These are phyloP conservation scores for Comarum palustre DNA, from an alignment of 306 rosid genomes.

Conservation along the genomic window DNA sequence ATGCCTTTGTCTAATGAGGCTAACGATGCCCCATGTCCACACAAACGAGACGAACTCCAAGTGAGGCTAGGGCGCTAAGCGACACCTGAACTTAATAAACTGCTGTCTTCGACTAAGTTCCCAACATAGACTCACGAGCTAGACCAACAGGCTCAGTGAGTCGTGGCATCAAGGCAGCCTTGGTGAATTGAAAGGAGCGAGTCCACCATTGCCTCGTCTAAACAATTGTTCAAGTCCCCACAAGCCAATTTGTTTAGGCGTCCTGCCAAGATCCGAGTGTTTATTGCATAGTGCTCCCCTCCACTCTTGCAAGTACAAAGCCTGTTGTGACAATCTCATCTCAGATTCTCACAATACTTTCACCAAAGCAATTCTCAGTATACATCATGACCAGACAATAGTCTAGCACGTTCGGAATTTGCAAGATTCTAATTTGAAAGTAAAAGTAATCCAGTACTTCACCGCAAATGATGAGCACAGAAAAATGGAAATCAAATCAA, in stretches of 20 bases:
- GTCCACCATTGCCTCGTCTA: constrained; percentile 22
- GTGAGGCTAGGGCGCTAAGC: too few relatives aligned
- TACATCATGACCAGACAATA: neutral
- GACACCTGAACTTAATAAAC: too few relatives aligned
- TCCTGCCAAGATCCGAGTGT: neutral
- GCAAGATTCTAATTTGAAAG: neutral
- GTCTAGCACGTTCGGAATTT: neutral
- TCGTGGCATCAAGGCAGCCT: neutral
- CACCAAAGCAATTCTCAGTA: neutral
- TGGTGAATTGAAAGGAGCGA: neutral
- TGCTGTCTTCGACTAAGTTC: too few relatives aligned
- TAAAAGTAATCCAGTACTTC: neutral
- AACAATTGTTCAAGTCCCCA: neutral
- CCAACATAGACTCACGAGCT: too few relatives aligned
- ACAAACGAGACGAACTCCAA: too few relatives aligned
- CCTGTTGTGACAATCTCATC: neutral
- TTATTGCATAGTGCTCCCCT: neutral
- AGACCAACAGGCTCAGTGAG: neutral
- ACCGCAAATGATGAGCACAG: neutral
- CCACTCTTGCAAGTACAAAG: neutral
- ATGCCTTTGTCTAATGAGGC: too few relatives aligned
- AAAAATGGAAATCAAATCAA: neutral
- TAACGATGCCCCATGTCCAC: too few relatives aligned
- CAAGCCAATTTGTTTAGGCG: neutral
- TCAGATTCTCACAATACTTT: neutral